A percentile compares a stretch with the other conserved stretches of the same genome.
These are phyloP conservation scores for Apiotrichum laibachii DNA, from an alignment of 1,284 basidiomycete species.

Conservation along the genomic window DNA sequence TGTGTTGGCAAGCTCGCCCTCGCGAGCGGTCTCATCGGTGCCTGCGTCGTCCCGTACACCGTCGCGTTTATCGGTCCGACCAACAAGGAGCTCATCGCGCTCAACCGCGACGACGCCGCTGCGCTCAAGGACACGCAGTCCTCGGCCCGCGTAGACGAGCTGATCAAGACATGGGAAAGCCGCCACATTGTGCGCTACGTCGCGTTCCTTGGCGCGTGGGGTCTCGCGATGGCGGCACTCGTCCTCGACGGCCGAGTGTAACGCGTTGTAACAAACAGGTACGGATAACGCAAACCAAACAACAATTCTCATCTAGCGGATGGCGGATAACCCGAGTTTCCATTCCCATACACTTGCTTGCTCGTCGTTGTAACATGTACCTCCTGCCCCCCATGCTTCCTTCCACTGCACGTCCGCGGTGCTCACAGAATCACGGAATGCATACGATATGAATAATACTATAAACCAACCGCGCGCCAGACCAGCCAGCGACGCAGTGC, in stretches of 20 bases:
- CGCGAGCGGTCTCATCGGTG: conserved; percentile 19
- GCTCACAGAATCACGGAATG: no score
- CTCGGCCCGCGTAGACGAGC: conserved; percentile 9
- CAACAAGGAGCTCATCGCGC: conserved; percentile 23
- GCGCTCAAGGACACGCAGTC: not conserved
- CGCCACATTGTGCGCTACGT: conserved; percentile 22
- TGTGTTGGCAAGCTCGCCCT: conserved; percentile 23
- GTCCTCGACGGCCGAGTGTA: conserved; percentile 5
- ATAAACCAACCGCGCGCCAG: no score
- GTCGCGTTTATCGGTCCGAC: conserved; percentile 15
- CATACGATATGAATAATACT: no score
- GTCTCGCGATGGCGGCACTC: conserved; percentile 12
- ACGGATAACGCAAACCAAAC: not conserved
- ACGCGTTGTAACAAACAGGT: not conserved
- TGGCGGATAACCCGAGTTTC: no score
- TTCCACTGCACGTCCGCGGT: no score
- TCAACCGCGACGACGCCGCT: conserved; percentile 9
- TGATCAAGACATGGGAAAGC: conserved; percentile 25
- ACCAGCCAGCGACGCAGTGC: no score
- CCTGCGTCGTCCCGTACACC: conserved; percentile 29
- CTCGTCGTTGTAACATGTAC: no score
- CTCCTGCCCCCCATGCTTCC: no score
- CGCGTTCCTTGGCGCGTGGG: conserved; percentile 10
- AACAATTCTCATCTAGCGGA: no score
- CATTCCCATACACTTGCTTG: no score